These are phyloP conservation scores for Malassezia sp. DNA, from an alignment of 1,284 basidiomycete genomes.

Conservation along the genomic window DNA sequence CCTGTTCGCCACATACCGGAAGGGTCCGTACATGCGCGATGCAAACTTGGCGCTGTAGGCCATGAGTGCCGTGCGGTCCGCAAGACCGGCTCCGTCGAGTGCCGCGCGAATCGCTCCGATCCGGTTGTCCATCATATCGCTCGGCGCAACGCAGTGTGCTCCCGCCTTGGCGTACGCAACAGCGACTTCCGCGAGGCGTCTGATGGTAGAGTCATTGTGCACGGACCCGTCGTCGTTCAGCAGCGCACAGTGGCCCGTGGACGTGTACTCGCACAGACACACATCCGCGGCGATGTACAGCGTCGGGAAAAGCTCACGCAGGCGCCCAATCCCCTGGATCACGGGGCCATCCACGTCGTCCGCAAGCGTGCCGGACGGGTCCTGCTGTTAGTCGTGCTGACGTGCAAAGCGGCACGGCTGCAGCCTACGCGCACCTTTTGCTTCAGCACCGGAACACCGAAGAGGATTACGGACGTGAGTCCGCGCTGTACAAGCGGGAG, in stretches of 20 bases:
- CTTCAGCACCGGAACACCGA: slow-evolving; percentile 70
- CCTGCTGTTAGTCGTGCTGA: too few species aligned
- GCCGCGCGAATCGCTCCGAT: slow-evolving; percentile 77
- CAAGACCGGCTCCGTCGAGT: slow-evolving; percentile 70
- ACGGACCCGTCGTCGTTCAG: slow-evolving; percentile 64
- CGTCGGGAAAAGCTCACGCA: slow-evolving; percentile 64
- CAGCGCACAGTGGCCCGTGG: slow-evolving; percentile 90
- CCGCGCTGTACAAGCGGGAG: slow-evolving; percentile 80
- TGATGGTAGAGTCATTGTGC: slow-evolving; percentile 51
- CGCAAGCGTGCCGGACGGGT: slow-evolving; percentile 68
- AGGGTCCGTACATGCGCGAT: slow-evolving; percentile 89
- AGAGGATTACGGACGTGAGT: slow-evolving; percentile 80
- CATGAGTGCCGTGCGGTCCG: slow-evolving; percentile 67
- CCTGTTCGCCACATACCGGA: slow-evolving; percentile 62
- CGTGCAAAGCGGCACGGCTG: too few species aligned
- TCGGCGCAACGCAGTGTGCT: slow-evolving; percentile 93
- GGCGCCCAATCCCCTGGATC: slow-evolving; percentile 71
- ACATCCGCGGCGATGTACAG: slow-evolving; percentile 74
- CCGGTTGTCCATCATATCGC: slow-evolving; percentile 99
- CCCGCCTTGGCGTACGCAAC: slow-evolving; percentile 85
- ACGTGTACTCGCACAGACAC: slow-evolving; percentile 98
- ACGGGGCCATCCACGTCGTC: slow-evolving; percentile 85
- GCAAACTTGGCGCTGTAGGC: slow-evolving; percentile 98
- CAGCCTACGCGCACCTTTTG: too few species aligned
- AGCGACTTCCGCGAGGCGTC: slow-evolving; percentile 80